Percentiles rank a stretch among this genome's conserved stretches.
phyloP scores from a whole-genome alignment of 1,284 basidiomycete species.

The Sanguinoderma infundibulare region DNA sequence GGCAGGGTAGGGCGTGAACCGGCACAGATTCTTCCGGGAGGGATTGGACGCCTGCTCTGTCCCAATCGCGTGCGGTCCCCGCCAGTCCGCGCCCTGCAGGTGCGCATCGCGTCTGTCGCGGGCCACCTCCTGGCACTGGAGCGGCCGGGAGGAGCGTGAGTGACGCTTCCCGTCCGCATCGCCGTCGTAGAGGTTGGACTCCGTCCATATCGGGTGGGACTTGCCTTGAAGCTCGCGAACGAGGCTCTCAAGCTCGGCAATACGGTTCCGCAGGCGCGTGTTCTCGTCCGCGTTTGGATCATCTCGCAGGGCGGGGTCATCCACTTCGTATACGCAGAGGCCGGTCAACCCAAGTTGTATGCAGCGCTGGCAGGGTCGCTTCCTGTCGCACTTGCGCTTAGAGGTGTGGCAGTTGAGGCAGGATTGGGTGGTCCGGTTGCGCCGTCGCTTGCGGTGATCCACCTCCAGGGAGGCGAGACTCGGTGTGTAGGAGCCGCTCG shows the following conservation, averaged over 20 bases:
- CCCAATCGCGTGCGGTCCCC: constrained; percentile 37
- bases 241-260: constrained; percentile 88
- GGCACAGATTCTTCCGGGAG: constrained; percentile 34
- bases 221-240: constrained; percentile 85
- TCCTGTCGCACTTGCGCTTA: constrained; percentile 88
- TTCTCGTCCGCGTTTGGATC: constrained; percentile 84
- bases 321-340: constrained; percentile 90
- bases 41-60: constrained; percentile 35
- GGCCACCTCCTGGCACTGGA: constrained; percentile 32
- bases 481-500: too few relatives aligned
- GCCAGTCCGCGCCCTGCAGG: constrained; percentile 14
- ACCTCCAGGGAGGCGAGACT: constrained; percentile 63
- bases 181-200: constrained; percentile 74
- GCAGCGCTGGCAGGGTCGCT: constrained; percentile 86
- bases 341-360: constrained; percentile 87
- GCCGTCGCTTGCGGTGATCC: constrained; percentile 64
- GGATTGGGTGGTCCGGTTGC: constrained; percentile 87
- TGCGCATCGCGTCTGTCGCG: constrained; percentile 28
- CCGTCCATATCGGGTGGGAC: constrained; percentile 83
- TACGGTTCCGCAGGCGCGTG: constrained; percentile 80
- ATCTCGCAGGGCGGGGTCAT: constrained; percentile 83
- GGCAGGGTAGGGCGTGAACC: constrained; percentile 33
- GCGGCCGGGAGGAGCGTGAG: constrained; percentile 72
- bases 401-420: constrained; percentile 93
- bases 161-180: constrained; percentile 84